Evolutionary conservation across 352 stramenopile species (phyloP).

Genomic region (Globisporangium cylindrosporum): DNA sequence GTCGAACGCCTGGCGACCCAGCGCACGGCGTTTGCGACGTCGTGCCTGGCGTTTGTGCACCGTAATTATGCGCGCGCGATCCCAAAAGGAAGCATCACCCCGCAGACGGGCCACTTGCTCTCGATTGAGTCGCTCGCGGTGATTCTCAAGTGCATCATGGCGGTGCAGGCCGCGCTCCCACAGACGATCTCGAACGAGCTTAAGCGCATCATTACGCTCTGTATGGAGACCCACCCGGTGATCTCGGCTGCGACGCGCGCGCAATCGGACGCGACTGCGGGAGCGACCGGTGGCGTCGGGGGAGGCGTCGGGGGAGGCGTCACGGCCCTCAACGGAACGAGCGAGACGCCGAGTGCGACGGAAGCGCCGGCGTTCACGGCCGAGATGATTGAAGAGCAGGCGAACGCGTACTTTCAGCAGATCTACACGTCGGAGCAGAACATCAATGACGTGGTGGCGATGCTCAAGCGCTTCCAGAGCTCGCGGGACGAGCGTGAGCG

Average conservation of each 20-base stretch:
- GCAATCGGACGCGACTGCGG: slow-evolving; percentile 29
- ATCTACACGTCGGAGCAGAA: slow-evolving; percentile 99
- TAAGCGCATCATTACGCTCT: slow-evolving; percentile 78
- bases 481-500: slow-evolving; percentile 95
- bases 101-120: slow-evolving; percentile 72
- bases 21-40: slow-evolving; percentile 81
- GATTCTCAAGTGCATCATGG: slow-evolving; percentile 83
- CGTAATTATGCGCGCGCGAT: slow-evolving; percentile 81
- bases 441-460: slow-evolving; percentile 97
- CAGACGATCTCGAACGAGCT: slow-evolving; percentile 74
- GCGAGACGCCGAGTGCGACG: slow-evolving; percentile 2
- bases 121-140: slow-evolving; percentile 82
- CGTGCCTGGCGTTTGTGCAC: slow-evolving; percentile 82
- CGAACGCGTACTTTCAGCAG: slow-evolving; percentile 98
- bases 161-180: slow-evolving; percentile 64
- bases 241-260: slow-evolving; percentile 65
- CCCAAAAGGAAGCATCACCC: slow-evolving; percentile 79
- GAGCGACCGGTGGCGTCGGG: background rate
- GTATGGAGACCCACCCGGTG: slow-evolving; percentile 81
- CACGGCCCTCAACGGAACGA: background rate
- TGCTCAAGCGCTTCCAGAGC: slow-evolving; percentile 98
- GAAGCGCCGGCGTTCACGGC: slow-evolving; percentile 52
- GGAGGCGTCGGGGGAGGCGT: background rate
- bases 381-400: slow-evolving; percentile 98
- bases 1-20: slow-evolving; percentile 75